A percentile compares a stretch with the other conserved stretches of the same genome.
Evolutionary conservation across 495 filamentous ascomycete genomes (phyloP).

Genomic region (Polyplosphaeria fusca): DNA sequence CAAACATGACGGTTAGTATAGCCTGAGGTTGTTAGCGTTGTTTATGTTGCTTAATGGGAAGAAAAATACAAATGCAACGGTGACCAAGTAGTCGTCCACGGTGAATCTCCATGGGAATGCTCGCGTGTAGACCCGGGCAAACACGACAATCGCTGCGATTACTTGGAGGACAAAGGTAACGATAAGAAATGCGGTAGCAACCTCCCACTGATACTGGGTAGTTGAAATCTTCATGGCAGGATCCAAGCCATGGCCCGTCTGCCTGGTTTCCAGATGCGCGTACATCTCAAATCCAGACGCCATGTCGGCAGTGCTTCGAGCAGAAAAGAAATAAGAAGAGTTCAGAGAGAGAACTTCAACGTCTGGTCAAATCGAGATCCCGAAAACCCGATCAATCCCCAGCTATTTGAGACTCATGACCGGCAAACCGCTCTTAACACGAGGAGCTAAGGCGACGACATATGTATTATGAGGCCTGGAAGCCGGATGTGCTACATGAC

Average conservation of each 20-base stretch:
- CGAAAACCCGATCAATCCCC: not conserved
- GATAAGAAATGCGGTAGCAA: not conserved
- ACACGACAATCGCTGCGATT: slow-evolving; percentile 1
- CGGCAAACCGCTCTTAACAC: no score
- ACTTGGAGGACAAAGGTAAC: slow-evolving; percentile 1
- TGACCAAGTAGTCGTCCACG: slow-evolving; percentile 17
- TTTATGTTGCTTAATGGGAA: no score
- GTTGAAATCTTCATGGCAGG: not conserved
- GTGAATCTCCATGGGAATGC: slow-evolving; percentile 15
- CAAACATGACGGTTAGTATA: no score
- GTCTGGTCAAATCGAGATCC: not conserved
- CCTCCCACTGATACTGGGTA: not conserved
- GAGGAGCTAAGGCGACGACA: no score
- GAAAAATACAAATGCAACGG: slow-evolving; percentile 10
- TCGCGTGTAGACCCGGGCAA: slow-evolving; percentile 15
- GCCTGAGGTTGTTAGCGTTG: no score
- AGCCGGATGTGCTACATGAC: no score
- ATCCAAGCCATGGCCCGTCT: not conserved
- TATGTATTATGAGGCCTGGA: no score
- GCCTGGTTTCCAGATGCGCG: not conserved
- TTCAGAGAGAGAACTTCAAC: not conserved
- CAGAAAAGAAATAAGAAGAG: not conserved
- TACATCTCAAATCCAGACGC: no score
- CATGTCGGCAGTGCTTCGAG: not conserved
- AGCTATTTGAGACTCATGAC: not conserved